Base-by-base conservation (phyloP, 2,329 filamentous ascomycete genomes). In the Microdochium trichocladiopsis region DNA sequence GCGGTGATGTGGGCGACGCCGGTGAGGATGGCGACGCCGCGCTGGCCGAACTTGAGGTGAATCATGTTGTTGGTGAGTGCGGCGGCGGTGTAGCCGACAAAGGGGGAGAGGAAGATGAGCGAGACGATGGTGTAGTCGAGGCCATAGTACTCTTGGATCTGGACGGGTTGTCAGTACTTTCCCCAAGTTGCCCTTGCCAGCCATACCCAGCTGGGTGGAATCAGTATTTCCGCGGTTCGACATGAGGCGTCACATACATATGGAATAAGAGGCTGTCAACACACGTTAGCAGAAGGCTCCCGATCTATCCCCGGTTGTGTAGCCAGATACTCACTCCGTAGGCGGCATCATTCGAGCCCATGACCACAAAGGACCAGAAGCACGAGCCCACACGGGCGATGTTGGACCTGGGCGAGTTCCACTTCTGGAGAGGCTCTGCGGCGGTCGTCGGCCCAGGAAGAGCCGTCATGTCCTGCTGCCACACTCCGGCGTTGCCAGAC, bases 11-110 rank as follows among this genome's bases (percentile, higher is more conserved):
- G 86, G 58, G 78, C 81, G 1, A 67, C 56, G 0, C 85, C 80
- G 2, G 74, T 80, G 12, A 87, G 67, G 23, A 85, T 59, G 1
- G 83, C 84, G 2, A 90, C 78, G 2, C 88, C 87, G 57, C 88
- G 84, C 63, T 87, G 83, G 67, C 89, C 74, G 24, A 71, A 50
- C 2, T 52, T 57, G 21, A 61, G 56, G 59, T 77, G 74, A 41
- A 77, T 65, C 16, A 54, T 55, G 52, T 75, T 71, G 53, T 74
- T 75, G 24, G 73, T 57, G n/a, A 76, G 56, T 2, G 74, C 73
- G 1, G 74, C 70, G 2, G 68, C 53, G 10, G 70, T 72, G 60
- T 77, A 78, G 4, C 74, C 74, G 2, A 69, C 63, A 24, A 77
- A 67, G 0, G 74, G 74, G 8, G 73, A 69, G 14, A 77, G 69